Conservation (phyloP, 2,329 filamentous ascomycete species). For the Botrytis porri region DNA sequence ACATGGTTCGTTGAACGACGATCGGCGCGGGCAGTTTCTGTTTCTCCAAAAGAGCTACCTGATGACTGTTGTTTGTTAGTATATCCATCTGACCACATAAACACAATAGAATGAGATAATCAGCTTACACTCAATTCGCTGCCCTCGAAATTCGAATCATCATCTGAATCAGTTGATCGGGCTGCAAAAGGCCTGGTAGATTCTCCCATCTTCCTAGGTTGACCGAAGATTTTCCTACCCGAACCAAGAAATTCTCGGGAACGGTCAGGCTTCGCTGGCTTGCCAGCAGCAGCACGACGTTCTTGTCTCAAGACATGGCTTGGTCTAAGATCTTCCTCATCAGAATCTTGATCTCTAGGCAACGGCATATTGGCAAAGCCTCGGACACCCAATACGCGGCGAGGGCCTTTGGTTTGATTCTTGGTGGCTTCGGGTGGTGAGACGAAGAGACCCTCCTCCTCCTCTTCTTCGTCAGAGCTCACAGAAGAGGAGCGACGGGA, state of each 20-base stretch:
- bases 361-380: constrained; percentile 8
- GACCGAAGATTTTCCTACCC: background rate
- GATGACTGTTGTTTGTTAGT: background rate
- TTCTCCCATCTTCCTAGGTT: background rate
- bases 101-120: background rate
- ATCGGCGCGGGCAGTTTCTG: background rate
- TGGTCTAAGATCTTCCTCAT: constrained; percentile 4
- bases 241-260: background rate
- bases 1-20: background rate
- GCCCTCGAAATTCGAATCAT: background rate
- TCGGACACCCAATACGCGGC: background rate
- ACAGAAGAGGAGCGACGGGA: background rate
- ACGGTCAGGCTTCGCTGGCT: too few relatives aligned
- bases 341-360: constrained; percentile 5
- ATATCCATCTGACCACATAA: background rate
- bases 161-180: background rate
- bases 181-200: too few relatives aligned
- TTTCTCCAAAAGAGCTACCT: background rate
- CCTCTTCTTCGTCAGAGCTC: background rate
- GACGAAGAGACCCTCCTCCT: background rate
- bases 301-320: background rate
- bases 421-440: background rate
- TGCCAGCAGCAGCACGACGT: background rate
- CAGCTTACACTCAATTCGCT: background rate
- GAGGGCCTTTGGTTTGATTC: background rate